Percentiles rank a stretch among this genome's conserved stretches.
phyloP scores from a whole-genome alignment of 2,329 filamentous ascomycete genomes.

The Myriosclerotinia duriaeana region DNA sequence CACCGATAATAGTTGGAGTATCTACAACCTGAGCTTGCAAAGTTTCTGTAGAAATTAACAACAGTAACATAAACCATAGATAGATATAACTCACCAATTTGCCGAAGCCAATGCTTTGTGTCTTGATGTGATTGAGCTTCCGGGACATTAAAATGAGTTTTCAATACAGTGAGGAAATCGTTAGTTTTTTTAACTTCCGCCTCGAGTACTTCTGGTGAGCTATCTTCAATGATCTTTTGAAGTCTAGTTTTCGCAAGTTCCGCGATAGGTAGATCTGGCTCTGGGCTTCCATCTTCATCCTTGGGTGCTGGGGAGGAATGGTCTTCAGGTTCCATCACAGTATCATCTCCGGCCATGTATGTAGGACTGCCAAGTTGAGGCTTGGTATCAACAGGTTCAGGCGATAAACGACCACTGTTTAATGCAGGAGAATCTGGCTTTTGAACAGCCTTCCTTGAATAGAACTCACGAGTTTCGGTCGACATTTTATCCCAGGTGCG shows the following conservation, averaged over 20 bases:
- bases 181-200: slow-evolving; percentile 31
- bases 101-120: slow-evolving; percentile 34
- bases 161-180: slow-evolving; percentile 33
- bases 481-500: not conserved
- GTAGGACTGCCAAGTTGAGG: not conserved
- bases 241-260: slow-evolving; percentile 25
- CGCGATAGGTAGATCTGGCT: not conserved
- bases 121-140: slow-evolving; percentile 28
- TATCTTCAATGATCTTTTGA: slow-evolving; percentile 31
- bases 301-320: not conserved
- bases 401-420: not conserved
- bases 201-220: slow-evolving; percentile 34
- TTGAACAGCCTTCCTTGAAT: not conserved
- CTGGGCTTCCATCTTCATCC: not conserved
- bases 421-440: not conserved
- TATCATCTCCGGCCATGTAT: not conserved
- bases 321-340: not conserved
- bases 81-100: slow-evolving; percentile 29
- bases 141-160: slow-evolving; percentile 27
- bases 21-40: slow-evolving; percentile 31
- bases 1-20: slow-evolving; percentile 35
- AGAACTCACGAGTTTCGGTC: not conserved
- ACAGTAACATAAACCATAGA: slow-evolving; percentile 24
- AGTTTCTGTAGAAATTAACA: slow-evolving; percentile 9
- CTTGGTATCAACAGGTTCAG: not conserved